Conservation (phyloP, 2,329 filamentous ascomycete species). For the Alternaria ventricosa region DNA sequence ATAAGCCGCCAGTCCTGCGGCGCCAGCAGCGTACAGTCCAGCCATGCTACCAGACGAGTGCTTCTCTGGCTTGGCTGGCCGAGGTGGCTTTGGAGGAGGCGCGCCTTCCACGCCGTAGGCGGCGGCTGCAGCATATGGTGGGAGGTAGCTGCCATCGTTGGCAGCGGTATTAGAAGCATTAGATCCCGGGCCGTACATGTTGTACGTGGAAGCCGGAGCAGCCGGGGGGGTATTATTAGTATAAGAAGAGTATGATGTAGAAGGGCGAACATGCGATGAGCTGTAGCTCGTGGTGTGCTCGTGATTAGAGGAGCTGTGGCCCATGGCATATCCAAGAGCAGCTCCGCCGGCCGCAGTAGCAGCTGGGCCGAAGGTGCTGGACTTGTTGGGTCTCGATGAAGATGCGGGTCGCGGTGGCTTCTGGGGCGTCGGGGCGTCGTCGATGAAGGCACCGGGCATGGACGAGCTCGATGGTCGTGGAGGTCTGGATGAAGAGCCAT, state of each 20-base stretch:
- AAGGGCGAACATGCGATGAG: conserved; percentile 31
- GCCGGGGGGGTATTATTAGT: conserved; percentile 26
- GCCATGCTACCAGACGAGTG: conserved; percentile 51
- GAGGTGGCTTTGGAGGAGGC: conserved; percentile 43
- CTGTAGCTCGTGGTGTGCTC: conserved; percentile 34
- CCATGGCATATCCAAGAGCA: conserved; percentile 52
- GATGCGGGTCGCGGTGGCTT: conserved; percentile 40
- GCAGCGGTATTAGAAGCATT: conserved; percentile 36
- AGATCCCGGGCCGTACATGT: conserved; percentile 39
- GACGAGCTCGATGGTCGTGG: conserved; percentile 35
- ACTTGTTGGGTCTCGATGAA: conserved; percentile 35
- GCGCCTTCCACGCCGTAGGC: conserved; percentile 21
- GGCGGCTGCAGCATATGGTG: conserved; percentile 34
- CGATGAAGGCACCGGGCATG: conserved; percentile 47
- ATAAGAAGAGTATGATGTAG: conserved; percentile 33
- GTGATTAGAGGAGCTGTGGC: conserved; percentile 40
- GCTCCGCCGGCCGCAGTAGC: conserved; percentile 49
- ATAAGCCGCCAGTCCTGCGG: conserved; percentile 57
- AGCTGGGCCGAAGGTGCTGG: conserved; percentile 44
- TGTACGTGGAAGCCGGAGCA: conserved; percentile 14
- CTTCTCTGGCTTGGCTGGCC: conserved; percentile 52
- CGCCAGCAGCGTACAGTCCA: conserved; percentile 55
- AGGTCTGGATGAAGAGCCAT: conserved; percentile 42
- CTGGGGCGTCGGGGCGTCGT: conserved; percentile 37
- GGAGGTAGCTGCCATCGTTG: conserved; percentile 41